Conservation (phyloP, 441 rosid species). For the Syzygium syzygioides region DNA sequence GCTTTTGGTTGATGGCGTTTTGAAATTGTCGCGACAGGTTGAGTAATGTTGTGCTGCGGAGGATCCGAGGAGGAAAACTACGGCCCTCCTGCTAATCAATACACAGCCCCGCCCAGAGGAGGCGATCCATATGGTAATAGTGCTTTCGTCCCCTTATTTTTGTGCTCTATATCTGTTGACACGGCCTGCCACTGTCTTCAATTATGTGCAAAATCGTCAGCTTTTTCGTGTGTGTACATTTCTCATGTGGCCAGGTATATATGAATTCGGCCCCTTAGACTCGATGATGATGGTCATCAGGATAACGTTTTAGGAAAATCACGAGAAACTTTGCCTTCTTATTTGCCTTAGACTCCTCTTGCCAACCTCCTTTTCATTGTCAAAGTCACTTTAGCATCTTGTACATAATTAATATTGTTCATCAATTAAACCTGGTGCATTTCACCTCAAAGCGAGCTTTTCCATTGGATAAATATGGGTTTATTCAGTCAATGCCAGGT, state of each 20-base stretch:
- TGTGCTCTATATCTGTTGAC: not conserved
- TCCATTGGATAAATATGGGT: not conserved
- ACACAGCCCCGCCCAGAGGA: conserved; percentile 66
- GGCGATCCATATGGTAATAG: conserved; percentile 29
- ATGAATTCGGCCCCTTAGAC: not conserved
- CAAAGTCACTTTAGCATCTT: not conserved
- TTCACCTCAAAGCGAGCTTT: not conserved
- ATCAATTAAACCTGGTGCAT: not conserved
- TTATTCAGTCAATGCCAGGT: not conserved
- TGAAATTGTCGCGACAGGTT: conserved; percentile 1
- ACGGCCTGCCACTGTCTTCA: not conserved
- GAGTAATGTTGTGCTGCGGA: conserved; percentile 80
- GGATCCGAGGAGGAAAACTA: conserved; percentile 69
- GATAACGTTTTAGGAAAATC: not conserved
- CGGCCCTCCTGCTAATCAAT: conserved; percentile 59
- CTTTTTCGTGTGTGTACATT: not conserved
- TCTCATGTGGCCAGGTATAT: not conserved
- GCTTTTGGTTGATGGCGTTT: not conserved
- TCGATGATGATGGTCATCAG: not conserved
- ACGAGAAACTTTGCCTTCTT: not conserved
- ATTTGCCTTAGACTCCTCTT: not conserved
- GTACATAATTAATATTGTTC: not conserved
- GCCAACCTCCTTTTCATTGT: not conserved
- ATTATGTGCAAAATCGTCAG: not conserved
- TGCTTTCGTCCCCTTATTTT: not conserved